Base-by-base conservation (phyloP, 2,329 filamentous ascomycete genomes). In the Knufia fluminis region DNA sequence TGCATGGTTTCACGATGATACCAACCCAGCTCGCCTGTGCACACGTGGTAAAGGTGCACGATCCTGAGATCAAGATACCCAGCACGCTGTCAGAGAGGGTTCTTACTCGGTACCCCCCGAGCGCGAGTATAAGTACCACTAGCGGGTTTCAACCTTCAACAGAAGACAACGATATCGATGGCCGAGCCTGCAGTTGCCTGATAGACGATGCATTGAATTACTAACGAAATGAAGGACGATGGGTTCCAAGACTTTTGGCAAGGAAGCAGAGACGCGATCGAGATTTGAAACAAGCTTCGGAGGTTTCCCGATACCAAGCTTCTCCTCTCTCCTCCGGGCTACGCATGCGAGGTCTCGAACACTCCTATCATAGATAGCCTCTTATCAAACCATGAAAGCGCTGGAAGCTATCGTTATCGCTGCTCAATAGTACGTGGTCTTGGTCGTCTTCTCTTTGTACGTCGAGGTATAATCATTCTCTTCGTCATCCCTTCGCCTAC, bases 401-500 rank as follows among this genome's bases (percentile, higher is more conserved):
- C 6, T 36, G 33, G 4, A 14, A 4, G 9, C 16, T 14, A 16
- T 16, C 7, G n/a, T n/a, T 17, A 7, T 14, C 4, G 16, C 16
- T 16, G 7, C 6, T 16, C n/a, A 36, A 36, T 36, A 36, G n/a
- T 36, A 36, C 33, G 33, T 36, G 4, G 33, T 36, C 33, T 36
- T 36, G 10, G 33, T 36, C 33, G 33, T 36, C 33, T 36, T 36
- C 33, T 36, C 33, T 14, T 17, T 6, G n/a, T 36, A 36, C 7
- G n/a, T 16, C 16, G 33, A 36, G 14, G 19, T 42, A 28, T 32
- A 22, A 32, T 33, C 42, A 46, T 46, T 32, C n/a, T 36, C 31
- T 8, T 46, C 44, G n/a, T 31, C 32, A n/a, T 24, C 19, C n/a
- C n/a, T n/a, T 19, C 44, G 19, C 22, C 44, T 26, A 12, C 22